Evolutionary conservation across 768 basidiomycete genomes (phyloP).

Genomic region (Filobasidium floriforme): DNA sequence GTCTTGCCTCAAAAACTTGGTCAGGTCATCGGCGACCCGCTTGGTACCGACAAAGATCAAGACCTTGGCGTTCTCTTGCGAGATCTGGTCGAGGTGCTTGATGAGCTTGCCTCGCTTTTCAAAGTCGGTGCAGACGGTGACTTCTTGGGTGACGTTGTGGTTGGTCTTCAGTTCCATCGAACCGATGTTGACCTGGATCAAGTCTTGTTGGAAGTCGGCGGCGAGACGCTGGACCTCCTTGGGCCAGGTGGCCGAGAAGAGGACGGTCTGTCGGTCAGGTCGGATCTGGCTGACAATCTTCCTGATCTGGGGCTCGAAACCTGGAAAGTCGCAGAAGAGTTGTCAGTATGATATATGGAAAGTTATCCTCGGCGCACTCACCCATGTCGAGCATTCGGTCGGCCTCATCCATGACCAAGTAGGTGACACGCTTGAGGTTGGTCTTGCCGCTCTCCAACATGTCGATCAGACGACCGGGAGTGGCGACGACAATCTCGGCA

Average conservation of each 20-base stretch:
- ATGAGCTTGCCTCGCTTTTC: constrained; percentile 94
- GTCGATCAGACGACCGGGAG: constrained; percentile 97
- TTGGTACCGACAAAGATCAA: constrained; percentile 98
- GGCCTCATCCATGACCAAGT: constrained; percentile 98
- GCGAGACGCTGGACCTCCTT: constrained; percentile 98
- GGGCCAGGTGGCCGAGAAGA: constrained; percentile 99
- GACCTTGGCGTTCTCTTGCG: constrained; percentile 93
- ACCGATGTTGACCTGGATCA: constrained; percentile 97
- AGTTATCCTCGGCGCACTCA: background rate
- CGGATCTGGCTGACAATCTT: constrained; percentile 97
- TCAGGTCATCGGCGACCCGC: constrained; percentile 95
- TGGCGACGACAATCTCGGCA: constrained; percentile 97
- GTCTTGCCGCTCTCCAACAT: constrained; percentile 97
- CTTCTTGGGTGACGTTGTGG: constrained; percentile 91
- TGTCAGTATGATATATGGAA: background rate
- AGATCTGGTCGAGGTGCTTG: constrained; percentile 95
- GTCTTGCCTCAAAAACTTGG: constrained; percentile 84
- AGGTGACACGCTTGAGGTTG: constrained; percentile 90
- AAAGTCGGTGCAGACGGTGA: constrained; percentile 94
- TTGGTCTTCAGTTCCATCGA: constrained; percentile 98
- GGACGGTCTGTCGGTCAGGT: constrained; percentile 94
- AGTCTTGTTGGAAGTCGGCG: constrained; percentile 91
- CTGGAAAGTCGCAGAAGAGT: background rate
- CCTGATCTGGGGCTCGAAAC: constrained; percentile 98
- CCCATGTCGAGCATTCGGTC: constrained; percentile 99